Conservation (phyloP, 1,284 basidiomycete species). For the Ustilago loliicola region DNA sequence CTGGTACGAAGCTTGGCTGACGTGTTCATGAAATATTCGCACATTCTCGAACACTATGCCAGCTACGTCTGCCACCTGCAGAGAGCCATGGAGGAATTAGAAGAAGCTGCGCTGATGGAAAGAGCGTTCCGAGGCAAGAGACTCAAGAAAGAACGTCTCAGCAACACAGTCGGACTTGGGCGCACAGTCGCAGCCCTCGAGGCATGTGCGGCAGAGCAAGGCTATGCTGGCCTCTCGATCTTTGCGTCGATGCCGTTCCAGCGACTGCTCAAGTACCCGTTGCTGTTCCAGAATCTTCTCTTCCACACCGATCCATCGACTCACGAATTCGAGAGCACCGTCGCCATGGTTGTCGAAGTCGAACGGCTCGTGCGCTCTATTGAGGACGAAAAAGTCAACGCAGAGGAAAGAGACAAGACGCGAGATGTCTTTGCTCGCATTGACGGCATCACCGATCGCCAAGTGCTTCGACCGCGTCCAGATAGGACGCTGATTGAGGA, state of each 20-base stretch:
- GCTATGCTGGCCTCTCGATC: constrained; percentile 92
- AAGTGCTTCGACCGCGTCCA: constrained; percentile 86
- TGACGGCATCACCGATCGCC: constrained; percentile 78
- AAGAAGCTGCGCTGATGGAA: constrained; percentile 65
- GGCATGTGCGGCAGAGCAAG: constrained; percentile 82
- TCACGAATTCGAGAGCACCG: constrained; percentile 94
- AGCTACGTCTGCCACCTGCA: constrained; percentile 63
- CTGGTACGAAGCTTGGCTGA: constrained; percentile 63
- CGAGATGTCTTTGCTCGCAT: constrained; percentile 94
- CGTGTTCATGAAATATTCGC: constrained; percentile 57
- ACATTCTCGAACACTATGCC: constrained; percentile 60
- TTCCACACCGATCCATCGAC: constrained; percentile 91
- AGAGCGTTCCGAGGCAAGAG: constrained; percentile 61
- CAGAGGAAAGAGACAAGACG: constrained; percentile 93
- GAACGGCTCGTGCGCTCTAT: constrained; percentile 94
- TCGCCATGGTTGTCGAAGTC: constrained; percentile 96
- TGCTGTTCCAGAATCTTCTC: constrained; percentile 91
- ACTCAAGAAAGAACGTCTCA: constrained; percentile 60
- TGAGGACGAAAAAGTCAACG: constrained; percentile 96
- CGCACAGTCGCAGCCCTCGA: constrained; percentile 75
- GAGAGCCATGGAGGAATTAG: constrained; percentile 59
- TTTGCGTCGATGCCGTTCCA: constrained; percentile 97
- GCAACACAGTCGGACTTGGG: constrained; percentile 61
- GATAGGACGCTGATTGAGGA: constrained; percentile 89
- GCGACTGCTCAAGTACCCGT: constrained; percentile 92